These are phyloP conservation scores for Pythium aristosporum DNA, from an alignment of 352 stramenopile species.

Conservation along the genomic window DNA sequence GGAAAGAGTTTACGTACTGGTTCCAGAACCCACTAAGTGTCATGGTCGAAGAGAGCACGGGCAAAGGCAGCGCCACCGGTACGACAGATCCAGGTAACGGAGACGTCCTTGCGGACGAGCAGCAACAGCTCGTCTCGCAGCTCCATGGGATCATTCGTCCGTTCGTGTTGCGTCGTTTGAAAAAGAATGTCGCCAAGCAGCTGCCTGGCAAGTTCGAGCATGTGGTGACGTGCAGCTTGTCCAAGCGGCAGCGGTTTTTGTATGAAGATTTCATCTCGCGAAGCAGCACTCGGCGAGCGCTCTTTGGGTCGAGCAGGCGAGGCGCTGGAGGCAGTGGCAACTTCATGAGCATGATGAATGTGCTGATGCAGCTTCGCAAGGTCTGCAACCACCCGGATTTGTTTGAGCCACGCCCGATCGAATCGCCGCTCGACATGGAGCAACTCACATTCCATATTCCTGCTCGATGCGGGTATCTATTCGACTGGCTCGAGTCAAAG, in stretches of 20 bases:
- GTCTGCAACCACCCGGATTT: conserved; percentile 98
- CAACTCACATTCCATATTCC: conserved; percentile 34
- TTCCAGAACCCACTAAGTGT: conserved; percentile 95
- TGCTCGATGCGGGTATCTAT: conserved; percentile 44
- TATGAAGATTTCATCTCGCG: conserved; percentile 99
- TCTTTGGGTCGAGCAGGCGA: conserved; percentile 62
- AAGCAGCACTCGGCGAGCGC: conserved; percentile 91
- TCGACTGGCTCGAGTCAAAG: conserved; percentile 33
- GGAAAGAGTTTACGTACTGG: conserved; percentile 97
- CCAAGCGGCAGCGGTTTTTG: conserved; percentile 93
- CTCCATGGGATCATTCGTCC: conserved; percentile 98
- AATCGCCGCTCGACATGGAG: conserved; percentile 91
- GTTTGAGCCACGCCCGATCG: conserved; percentile 96
- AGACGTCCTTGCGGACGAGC: conserved; percentile 44
- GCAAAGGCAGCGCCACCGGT: not conserved
- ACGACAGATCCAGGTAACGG: not conserved
- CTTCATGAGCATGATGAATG: conserved; percentile 99
- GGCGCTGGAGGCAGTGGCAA: conserved; percentile 72
- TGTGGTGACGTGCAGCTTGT: conserved; percentile 94
- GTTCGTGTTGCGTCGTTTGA: conserved; percentile 96
- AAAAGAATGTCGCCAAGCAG: conserved; percentile 98
- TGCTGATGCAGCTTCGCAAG: conserved; percentile 98
- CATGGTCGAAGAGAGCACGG: conserved; percentile 63
- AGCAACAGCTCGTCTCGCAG: conserved; percentile 91
- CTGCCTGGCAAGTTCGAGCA: conserved; percentile 97